Conservation (phyloP, 2,329 filamentous ascomycete genomes). For the Diaporthe vaccinii region DNA sequence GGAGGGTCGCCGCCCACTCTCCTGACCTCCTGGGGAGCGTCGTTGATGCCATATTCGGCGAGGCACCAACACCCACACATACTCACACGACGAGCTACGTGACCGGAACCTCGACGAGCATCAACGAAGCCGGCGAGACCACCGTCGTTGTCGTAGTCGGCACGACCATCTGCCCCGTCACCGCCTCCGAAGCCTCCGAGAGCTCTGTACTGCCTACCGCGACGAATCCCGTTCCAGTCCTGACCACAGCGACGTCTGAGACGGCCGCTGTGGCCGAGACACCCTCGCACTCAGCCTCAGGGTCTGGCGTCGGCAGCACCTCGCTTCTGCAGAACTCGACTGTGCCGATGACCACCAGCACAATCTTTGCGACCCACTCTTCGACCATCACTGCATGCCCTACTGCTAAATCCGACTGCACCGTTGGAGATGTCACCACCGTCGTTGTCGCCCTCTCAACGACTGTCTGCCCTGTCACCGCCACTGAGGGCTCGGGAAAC, state of each 20-base stretch:
- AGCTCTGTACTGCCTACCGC: slow-evolving; percentile 8
- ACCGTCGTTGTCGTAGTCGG: slow-evolving; percentile 36
- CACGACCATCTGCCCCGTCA: slow-evolving; percentile 40
- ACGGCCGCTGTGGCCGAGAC: slow-evolving; percentile 21
- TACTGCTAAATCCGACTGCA: slow-evolving; percentile 25
- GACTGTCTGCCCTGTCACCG: slow-evolving; percentile 38
- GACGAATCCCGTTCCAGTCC: slow-evolving; percentile 19
- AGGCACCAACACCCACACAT: slow-evolving; percentile 25
- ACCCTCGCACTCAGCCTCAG: not conserved
- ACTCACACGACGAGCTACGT: slow-evolving; percentile 38
- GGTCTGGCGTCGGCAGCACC: slow-evolving; percentile 3
- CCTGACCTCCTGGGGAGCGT: slow-evolving; percentile 33
- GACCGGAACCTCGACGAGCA: slow-evolving; percentile 20
- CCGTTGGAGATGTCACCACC: slow-evolving; percentile 33
- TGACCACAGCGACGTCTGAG: slow-evolving; percentile 34
- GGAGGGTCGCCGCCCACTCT: slow-evolving; percentile 34
- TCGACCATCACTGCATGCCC: slow-evolving; percentile 36
- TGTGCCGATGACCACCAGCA: slow-evolving; percentile 37
- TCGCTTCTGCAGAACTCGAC: slow-evolving; percentile 4
- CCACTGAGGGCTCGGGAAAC: slow-evolving; percentile 1
- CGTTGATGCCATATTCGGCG: slow-evolving; percentile 33
- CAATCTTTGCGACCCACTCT: slow-evolving; percentile 30
- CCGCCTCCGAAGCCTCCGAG: slow-evolving; percentile 36
- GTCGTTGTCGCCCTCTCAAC: slow-evolving; percentile 35
- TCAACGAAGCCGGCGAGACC: slow-evolving; percentile 39